Conservation (phyloP, 352 stramenopile genomes). For the Aphanomyces cochlioides region DNA sequence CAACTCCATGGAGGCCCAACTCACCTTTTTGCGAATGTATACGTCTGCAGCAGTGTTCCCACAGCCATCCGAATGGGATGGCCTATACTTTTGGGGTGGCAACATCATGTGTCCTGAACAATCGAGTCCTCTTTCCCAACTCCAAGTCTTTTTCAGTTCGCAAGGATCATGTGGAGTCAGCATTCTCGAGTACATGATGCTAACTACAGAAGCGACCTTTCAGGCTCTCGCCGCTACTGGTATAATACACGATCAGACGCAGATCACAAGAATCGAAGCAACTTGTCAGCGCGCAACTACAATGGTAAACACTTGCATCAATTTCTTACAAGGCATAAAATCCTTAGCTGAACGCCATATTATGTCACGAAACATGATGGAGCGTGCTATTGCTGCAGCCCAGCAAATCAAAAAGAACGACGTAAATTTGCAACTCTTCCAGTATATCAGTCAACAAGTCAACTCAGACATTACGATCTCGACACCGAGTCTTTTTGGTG, state of each 20-base stretch:
- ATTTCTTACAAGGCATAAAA: too few relatives aligned
- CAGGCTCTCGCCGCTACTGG: not conserved
- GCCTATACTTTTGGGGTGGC: not conserved
- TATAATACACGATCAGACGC: too few relatives aligned
- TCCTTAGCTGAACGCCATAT: too few relatives aligned
- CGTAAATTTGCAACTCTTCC: too few relatives aligned
- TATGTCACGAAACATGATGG: too few relatives aligned
- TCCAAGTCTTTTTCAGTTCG: not conserved
- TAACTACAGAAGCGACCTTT: not conserved
- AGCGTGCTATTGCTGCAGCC: too few relatives aligned
- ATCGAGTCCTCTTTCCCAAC: not conserved
- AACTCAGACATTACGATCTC: too few relatives aligned
- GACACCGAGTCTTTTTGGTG: not conserved
- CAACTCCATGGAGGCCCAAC: not conserved
- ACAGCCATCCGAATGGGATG: not conserved
- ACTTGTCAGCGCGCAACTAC: too few relatives aligned
- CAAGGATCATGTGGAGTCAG: not conserved
- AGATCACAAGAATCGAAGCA: too few relatives aligned
- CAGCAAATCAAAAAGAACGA: too few relatives aligned
- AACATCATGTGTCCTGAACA: not conserved
- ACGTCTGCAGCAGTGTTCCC: not conserved
- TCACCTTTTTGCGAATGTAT: not conserved
- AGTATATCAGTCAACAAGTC: too few relatives aligned
- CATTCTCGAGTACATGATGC: not conserved
- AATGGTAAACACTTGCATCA: too few relatives aligned